Conservation (phyloP, 1,284 basidiomycete species). For the Ustilago nuda region DNA sequence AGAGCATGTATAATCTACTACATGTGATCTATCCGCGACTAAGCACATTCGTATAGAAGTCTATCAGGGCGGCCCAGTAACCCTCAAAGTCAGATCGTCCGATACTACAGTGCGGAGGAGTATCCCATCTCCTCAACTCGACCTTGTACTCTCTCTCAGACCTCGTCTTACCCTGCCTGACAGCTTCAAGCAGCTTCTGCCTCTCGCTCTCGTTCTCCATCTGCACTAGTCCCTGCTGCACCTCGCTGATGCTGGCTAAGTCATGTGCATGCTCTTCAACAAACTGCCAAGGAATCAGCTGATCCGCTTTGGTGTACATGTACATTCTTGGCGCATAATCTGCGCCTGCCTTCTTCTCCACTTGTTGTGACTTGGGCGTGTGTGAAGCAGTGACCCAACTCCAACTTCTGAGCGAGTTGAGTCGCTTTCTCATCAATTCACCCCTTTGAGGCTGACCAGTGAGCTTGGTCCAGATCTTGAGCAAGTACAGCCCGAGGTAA, state of each 20-base stretch:
- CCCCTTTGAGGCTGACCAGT: constrained; percentile 36
- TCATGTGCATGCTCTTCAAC: constrained; percentile 58
- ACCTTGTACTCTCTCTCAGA: constrained; percentile 26
- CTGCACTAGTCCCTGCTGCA: constrained; percentile 27
- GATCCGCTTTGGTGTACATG: constrained; percentile 58
- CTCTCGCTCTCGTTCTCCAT: constrained; percentile 36
- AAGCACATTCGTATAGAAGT: constrained; percentile 45
- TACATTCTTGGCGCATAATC: constrained; percentile 56
- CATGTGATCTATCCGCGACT: constrained; percentile 5
- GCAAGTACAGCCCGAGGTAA: constrained; percentile 39
- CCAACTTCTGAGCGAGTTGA: constrained; percentile 54
- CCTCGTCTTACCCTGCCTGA: neutral
- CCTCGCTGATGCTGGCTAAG: constrained; percentile 22
- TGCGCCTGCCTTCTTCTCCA: neutral
- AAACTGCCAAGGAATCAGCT: constrained; percentile 53
- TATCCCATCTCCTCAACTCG: constrained; percentile 54
- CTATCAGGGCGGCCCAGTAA: constrained; percentile 52
- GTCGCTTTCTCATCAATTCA: constrained; percentile 42
- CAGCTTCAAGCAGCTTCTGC: constrained; percentile 6
- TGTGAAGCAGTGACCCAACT: constrained; percentile 44
- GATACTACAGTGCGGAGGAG: constrained; percentile 57
- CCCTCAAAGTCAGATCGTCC: constrained; percentile 53
- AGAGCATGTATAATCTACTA: neutral
- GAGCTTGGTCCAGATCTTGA: constrained; percentile 38
- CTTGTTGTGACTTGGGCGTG: constrained; percentile 3